Evolutionary conservation across 2,329 filamentous ascomycete species (phyloP), one percentile per base, ranked within the genome.

Genomic region (Fusarium mexicanum): DNA sequence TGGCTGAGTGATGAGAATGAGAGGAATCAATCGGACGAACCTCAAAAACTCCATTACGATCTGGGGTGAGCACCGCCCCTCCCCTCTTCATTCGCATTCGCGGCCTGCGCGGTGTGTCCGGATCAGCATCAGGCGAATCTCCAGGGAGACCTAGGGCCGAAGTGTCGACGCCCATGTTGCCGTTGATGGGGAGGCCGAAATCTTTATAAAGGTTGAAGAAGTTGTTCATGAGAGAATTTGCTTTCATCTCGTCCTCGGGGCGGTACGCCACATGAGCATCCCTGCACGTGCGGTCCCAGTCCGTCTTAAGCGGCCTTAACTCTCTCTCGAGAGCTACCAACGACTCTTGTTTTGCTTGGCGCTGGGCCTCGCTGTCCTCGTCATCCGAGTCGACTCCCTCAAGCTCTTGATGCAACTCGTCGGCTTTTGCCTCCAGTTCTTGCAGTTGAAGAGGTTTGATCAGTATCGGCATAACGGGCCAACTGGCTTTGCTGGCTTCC

Each of bases 191-290:
- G 18, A 48, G 38, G 24, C 22, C 46, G 17, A 26, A 37, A 14
- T 51, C 22, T 26, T 44, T 20, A 51, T 37, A 37, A n/a, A 29
- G 20, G 18, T 37, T 38, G 5, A 20, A 10, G 53, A 70, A 31
- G 35, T 44, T 71, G 50, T 47, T 63, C 31, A 70, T 60, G 54
- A 70, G 53, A 57, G 57, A 70, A 38, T 50, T 55, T 38, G 60
- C 38, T 46, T 51, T 11, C 18, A 35, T 48, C 61, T 73, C 57
- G 61, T 61, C 37, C 22, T 58, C 18, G 48, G 54, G 58, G 51
- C 47, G 44, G 31, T 68, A 61, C 59, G 58, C 62, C 54, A 61
- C 59, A 44, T 62, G 47, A 24, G 41, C 55, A 58, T 58, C 69
- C 46, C 29, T 59, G 43, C 55, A 57, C 37, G 37, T 54, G 46